Base-by-base conservation (phyloP, 805 yeast genomes). In the Schizosaccharomyces octosporus region DNA sequence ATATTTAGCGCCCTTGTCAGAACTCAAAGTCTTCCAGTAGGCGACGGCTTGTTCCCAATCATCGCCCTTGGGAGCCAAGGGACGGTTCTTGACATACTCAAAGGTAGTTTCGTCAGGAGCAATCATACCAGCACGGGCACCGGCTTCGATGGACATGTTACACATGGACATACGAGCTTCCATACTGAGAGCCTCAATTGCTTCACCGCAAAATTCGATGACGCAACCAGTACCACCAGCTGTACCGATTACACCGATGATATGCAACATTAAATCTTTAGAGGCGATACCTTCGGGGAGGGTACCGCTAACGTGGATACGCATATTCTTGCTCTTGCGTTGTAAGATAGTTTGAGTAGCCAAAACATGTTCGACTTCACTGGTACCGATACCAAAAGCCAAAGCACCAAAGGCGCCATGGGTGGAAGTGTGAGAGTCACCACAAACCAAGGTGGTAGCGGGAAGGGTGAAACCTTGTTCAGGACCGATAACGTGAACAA, bases 81-180 rank as follows among this genome's bases (percentile, higher is more conserved):
- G 97, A 71, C 96, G 81, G 64, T 94, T 95, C 75, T 89, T 83
- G 68, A 93, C 78, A 74, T 93, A 93, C 63, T 84, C 83, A 69
- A 84, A 86, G 36, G 97, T 90, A 61, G 72, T 82, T 65, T 88
- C 85, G 71, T 93, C 98, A 9, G 98, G 98, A 66, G 84, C 85
- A 71, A 93, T 90, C 97, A 93, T 87, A 74, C 98, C 98, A 32
- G 98, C 97, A 76, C 98, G 84, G 19, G 98, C 98, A 75, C 98
- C 98, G 63, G 85, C 98, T 76, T 93, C 98, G 69, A 93, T 90
- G 58, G 97, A 83, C 98, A 93, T 93, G 73, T 93, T 93, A 79
- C 98, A 93, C 77, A 93, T 93, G 62, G 97, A 88, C 98, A 93
- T 93, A 75, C 98, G 81, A 11, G 97, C 96, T 75, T 93, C 98